Percentiles rank a stretch among this genome's conserved stretches.
phyloP scores from a whole-genome alignment of 352 stramenopile genomes.

The Blastocystis sp. region DNA sequence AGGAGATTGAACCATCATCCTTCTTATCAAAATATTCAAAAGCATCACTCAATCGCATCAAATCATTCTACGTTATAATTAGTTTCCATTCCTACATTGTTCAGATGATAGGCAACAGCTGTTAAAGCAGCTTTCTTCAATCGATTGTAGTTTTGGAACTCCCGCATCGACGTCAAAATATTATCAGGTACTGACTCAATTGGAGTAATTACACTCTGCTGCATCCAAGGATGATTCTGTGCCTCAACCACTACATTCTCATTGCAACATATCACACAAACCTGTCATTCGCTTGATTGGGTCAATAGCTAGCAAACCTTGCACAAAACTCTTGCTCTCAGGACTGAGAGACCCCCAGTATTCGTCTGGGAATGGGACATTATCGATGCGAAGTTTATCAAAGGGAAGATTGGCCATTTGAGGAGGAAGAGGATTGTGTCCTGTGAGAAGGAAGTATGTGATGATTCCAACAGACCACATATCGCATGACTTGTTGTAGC shows the following conservation, averaged over 20 bases:
- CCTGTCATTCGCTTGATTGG: constrained; percentile 54
- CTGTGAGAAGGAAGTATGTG: constrained; percentile 69
- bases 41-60: constrained; percentile 39
- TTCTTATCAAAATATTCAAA: constrained; percentile 57
- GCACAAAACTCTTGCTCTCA: constrained; percentile 41
- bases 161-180: constrained; percentile 21
- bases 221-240: constrained; percentile 50
- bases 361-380: constrained; percentile 24
- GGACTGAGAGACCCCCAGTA: constrained; percentile 29
- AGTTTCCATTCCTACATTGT: neutral
- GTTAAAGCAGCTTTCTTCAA: constrained; percentile 54
- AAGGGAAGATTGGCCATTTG: constrained; percentile 43
- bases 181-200: neutral
- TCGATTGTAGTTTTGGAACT: constrained; percentile 48
- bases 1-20: constrained; percentile 49
- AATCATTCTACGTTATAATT: constrained; percentile 17
- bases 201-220: neutral
- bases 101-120: constrained; percentile 50
- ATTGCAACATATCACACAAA: neutral
- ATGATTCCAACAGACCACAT: constrained; percentile 86
- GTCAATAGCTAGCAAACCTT: constrained; percentile 42
- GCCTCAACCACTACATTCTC: constrained; percentile 20
- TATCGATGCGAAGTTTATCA: constrained; percentile 32
- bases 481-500: constrained; percentile 80
- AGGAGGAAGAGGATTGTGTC: constrained; percentile 45